A percentile compares a stretch with the other conserved stretches of the same genome.
Conservation (phyloP, 352 stramenopile genomes). For the Aphanomyces euteiches region DNA sequence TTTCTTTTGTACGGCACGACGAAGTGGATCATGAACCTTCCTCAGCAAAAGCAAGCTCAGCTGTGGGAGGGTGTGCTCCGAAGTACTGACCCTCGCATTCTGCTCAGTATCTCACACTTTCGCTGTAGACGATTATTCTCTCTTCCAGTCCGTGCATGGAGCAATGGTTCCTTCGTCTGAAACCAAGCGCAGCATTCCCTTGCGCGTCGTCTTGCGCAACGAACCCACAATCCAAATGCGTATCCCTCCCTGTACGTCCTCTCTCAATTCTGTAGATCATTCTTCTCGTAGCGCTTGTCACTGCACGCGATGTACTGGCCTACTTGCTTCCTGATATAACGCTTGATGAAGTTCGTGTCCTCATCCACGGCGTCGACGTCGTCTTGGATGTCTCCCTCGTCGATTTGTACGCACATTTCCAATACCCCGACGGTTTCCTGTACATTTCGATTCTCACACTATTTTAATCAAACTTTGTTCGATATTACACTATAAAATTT, state of each 20-base stretch:
- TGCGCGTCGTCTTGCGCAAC: constrained; percentile 60
- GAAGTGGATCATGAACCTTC: constrained; percentile 75
- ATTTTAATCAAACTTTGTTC: background rate
- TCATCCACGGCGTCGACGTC: constrained; percentile 60
- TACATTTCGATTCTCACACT: constrained; percentile 37
- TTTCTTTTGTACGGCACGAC: constrained; percentile 72
- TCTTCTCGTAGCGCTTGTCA: constrained; percentile 33
- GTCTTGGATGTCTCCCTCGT: constrained; percentile 50
- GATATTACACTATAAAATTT: constrained; percentile 34
- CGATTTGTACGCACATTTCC: constrained; percentile 58
- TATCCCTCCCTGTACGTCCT: constrained; percentile 37
- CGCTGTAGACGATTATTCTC: constrained; percentile 36
- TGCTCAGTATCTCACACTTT: background rate
- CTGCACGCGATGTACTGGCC: constrained; percentile 46
- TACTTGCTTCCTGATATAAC: constrained; percentile 59
- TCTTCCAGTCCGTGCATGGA: constrained; percentile 41
- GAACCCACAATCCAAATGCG: constrained; percentile 67
- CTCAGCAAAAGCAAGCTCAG: constrained; percentile 71
- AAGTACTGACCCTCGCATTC: constrained; percentile 41
- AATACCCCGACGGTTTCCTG: constrained; percentile 74
- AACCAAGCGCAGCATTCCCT: constrained; percentile 47
- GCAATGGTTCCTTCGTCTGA: constrained; percentile 37
- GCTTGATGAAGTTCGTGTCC: constrained; percentile 33
- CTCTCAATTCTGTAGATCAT: background rate
- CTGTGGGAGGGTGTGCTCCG: constrained; percentile 72